Evolutionary conservation across 306 rosid genomes (phyloP).

Genomic region (Cicer bijugum): DNA sequence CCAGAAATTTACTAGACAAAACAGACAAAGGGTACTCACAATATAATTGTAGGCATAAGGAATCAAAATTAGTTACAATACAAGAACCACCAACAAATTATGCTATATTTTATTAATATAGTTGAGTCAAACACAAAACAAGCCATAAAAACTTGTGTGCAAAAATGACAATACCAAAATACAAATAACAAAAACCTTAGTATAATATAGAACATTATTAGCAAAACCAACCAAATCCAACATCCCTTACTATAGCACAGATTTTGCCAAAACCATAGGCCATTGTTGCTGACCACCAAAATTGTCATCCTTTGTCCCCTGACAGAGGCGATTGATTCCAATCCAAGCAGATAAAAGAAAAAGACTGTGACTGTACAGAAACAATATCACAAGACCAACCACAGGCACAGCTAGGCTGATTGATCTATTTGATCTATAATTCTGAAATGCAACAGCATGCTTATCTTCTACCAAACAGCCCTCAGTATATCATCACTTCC

Average conservation of each 20-base stretch:
- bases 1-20: constrained; percentile 1
- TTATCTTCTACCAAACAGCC: constrained; percentile 62
- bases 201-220: constrained; percentile 35
- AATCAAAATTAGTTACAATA: neutral
- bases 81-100: constrained; percentile 34
- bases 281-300: constrained; percentile 47
- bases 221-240: constrained; percentile 59
- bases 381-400: constrained; percentile 37
- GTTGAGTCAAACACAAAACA: constrained; percentile 41
- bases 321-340: constrained; percentile 49
- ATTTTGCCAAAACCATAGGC: constrained; percentile 39
- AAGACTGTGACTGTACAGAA: constrained; percentile 44
- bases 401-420: constrained; percentile 36
- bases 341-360: constrained; percentile 35
- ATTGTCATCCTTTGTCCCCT: constrained; percentile 49
- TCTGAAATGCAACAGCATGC: constrained; percentile 38
- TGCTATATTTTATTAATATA: constrained; percentile 14
- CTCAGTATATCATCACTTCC: constrained; percentile 41
- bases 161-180: constrained; percentile 32
- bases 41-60: constrained; percentile 19
- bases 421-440: constrained; percentile 38
- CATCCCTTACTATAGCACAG: constrained; percentile 41
- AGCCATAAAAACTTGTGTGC: constrained; percentile 43
- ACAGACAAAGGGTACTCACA: constrained; percentile 11
- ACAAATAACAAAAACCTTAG: constrained; percentile 42